A percentile compares a stretch with the other conserved stretches of the same genome.
Conservation (phyloP, 2,329 filamentous ascomycete genomes). For the Alternaria tenuissima region DNA sequence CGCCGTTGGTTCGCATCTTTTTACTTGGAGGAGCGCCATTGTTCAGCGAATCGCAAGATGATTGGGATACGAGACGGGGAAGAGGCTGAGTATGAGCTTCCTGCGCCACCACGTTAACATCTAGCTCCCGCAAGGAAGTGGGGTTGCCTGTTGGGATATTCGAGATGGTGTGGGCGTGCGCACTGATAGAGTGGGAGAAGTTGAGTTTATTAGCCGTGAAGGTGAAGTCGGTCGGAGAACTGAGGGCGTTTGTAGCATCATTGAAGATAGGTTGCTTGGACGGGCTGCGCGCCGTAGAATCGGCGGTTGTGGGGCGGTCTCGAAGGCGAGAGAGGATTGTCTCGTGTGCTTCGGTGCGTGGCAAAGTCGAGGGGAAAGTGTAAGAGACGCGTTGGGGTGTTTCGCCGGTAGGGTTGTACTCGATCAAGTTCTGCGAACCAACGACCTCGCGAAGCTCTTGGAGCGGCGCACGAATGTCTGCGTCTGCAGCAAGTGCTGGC, state of each 20-base stretch:
- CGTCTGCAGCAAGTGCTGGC: slow-evolving; percentile 63
- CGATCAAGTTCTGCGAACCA: slow-evolving; percentile 69
- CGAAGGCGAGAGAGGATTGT: slow-evolving; percentile 61
- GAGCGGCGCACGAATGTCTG: slow-evolving; percentile 73
- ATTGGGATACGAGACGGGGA: slow-evolving; percentile 41
- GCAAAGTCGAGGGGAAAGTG: slow-evolving; percentile 79
- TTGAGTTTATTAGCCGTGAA: slow-evolving; percentile 31
- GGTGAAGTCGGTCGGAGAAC: slow-evolving; percentile 41
- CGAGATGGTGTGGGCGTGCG: slow-evolving; percentile 29
- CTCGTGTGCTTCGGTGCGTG: slow-evolving; percentile 74
- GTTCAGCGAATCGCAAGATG: slow-evolving; percentile 36
- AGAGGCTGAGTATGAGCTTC: slow-evolving; percentile 43
- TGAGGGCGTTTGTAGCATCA: slow-evolving; percentile 54
- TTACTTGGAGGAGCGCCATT: slow-evolving; percentile 52
- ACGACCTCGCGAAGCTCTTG: slow-evolving; percentile 75
- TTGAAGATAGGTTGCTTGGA: slow-evolving; percentile 63
- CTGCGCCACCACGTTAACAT: slow-evolving; percentile 55
- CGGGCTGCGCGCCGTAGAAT: slow-evolving; percentile 48
- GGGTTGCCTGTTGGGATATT: slow-evolving; percentile 31
- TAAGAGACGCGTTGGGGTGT: slow-evolving; percentile 86
- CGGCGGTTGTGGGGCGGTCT: slow-evolving; percentile 45
- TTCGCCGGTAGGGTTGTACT: slow-evolving; percentile 84
- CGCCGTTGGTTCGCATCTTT: slow-evolving; percentile 51
- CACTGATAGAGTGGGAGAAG: slow-evolving; percentile 39
- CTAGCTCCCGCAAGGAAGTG: slow-evolving; percentile 56